phyloP scores from a whole-genome alignment of 495 filamentous ascomycete species.

The Penicillium lagena region DNA sequence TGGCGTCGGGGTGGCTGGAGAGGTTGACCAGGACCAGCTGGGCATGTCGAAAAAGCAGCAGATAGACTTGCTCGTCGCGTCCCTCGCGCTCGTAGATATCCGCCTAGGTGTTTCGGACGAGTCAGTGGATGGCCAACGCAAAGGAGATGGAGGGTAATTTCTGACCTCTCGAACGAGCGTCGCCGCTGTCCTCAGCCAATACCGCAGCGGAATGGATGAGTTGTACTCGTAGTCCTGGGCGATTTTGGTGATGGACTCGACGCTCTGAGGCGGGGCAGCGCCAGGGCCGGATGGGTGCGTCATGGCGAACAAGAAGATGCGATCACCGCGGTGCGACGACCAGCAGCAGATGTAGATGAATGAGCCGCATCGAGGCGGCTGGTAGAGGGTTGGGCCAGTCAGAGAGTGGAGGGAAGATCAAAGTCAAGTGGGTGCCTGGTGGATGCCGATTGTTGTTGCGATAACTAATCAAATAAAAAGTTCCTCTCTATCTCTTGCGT shows the following conservation, averaged over 20 bases:
- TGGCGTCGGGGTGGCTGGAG: slow-evolving; percentile 49
- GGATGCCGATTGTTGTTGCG: neutral
- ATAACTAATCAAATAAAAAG: neutral
- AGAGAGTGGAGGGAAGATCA: too few species aligned
- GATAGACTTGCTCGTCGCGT: slow-evolving; percentile 79
- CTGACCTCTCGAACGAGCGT: slow-evolving; percentile 73
- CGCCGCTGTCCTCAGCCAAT: slow-evolving; percentile 77
- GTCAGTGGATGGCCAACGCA: neutral
- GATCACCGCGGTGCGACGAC: slow-evolving; percentile 10
- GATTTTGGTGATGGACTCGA: slow-evolving; percentile 62
- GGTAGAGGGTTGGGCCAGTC: neutral
- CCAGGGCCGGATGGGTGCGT: too few species aligned
- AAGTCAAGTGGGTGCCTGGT: slow-evolving; percentile 1
- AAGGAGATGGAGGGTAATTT: neutral
- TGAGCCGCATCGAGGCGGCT: slow-evolving; percentile 20
- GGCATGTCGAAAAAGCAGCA: slow-evolving; percentile 78
- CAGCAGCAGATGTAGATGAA: slow-evolving; percentile 5
- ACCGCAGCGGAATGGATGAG: slow-evolving; percentile 60
- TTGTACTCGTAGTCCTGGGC: slow-evolving; percentile 79
- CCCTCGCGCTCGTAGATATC: slow-evolving; percentile 78
- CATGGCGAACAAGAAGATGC: slow-evolving; percentile 4
- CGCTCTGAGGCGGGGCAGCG: slow-evolving; percentile 50
- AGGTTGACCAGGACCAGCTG: slow-evolving; percentile 60
- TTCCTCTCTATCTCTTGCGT: neutral
- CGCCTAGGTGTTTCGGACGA: slow-evolving; percentile 41